Base-by-base conservation (phyloP, 257 asterid species). In the Fraxinus americana region DNA sequence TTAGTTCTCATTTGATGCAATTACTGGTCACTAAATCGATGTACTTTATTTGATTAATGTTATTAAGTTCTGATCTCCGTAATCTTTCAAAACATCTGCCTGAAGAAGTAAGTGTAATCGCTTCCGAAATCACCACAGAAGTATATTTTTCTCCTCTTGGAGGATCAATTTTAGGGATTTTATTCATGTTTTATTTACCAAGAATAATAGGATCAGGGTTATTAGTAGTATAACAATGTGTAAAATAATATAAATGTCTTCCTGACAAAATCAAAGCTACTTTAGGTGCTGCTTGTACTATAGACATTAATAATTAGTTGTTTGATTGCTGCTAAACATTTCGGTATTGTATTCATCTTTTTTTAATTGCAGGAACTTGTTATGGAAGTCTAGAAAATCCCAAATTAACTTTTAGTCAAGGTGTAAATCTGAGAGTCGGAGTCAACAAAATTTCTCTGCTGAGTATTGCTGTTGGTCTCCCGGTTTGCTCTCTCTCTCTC, bases 401-500 rank as follows among this genome's bases (percentile, higher is more conserved):
- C 27, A 90, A 85, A 79, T 78, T 96, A 29, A 92, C 95, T 76
- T 96, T 96, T 86, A 92, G 92, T 11, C 81, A 87, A 74, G 87
- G 89, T 2, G 95, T 96, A 79, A 88, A 90, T 87, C 88, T 96
- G 73, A 88, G 86, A 84, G 92, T 94, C 23, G 99, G 99, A 79
- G 87, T 92, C 23, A 96, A 96, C 91, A 88, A 83, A 82, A 93
- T 96, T 68, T 86, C 97, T 38, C 91, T 96, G 45, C 91, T 96
- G 25, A 96, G 99, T 89, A 96, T 96, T 72, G 91, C 99, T 61
- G 98, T 96, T 83, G 99, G 43, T 77, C 94, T 96, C 70, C 99
- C 97, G 82, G 98, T 93, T 80, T 30, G 92, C 82, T 74, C 38
- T 32, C 34, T 32, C 38, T 38, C 43, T 38, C 8, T 0, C 39